A percentile compares a stretch with the other conserved stretches of the same genome.
phyloP scores from a whole-genome alignment of 2,329 filamentous ascomycete species.

The Penicillium occitanis region DNA sequence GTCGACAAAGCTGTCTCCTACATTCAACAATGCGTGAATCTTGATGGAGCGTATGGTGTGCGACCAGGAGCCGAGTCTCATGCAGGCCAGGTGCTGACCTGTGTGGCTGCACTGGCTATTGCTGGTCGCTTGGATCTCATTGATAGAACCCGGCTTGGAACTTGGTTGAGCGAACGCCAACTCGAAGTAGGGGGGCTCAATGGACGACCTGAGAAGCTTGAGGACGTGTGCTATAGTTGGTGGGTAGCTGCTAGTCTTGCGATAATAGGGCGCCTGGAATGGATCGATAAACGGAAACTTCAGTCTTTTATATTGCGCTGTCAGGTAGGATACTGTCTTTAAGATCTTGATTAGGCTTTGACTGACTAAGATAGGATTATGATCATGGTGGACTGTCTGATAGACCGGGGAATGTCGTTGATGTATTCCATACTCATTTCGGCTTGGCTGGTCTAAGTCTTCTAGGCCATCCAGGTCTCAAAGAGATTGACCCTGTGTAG shows the following conservation, averaged over 20 bases:
- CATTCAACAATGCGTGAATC: constrained; percentile 80
- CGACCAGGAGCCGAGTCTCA: constrained; percentile 90
- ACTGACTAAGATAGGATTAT: constrained; percentile 57
- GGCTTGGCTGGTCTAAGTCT: constrained; percentile 85
- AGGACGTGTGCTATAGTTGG: constrained; percentile 99
- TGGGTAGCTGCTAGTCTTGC: constrained; percentile 92
- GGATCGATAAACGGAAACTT: constrained; percentile 85
- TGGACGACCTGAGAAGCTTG: constrained; percentile 88
- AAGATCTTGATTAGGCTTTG: constrained; percentile 1
- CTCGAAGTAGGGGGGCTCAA: constrained; percentile 85
- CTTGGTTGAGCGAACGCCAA: constrained; percentile 93
- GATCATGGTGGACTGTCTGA: constrained; percentile 85
- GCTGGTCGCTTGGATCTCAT: constrained; percentile 78
- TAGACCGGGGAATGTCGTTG: constrained; percentile 88
- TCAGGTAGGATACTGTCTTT: constrained; percentile 55
- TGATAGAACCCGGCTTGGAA: constrained; percentile 75
- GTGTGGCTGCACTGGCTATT: constrained; percentile 81
- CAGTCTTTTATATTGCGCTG: constrained; percentile 79
- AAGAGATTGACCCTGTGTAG: constrained; percentile 86
- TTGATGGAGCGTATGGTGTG: constrained; percentile 91
- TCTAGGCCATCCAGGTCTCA: constrained; percentile 71
- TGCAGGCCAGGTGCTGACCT: constrained; percentile 93
- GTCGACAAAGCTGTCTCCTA: constrained; percentile 77
- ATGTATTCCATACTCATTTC: constrained; percentile 95
- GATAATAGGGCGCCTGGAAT: constrained; percentile 84